Evolutionary conservation across 1,284 basidiomycete species (phyloP).

Genomic region (Tilletiopsis washingtonensis): DNA sequence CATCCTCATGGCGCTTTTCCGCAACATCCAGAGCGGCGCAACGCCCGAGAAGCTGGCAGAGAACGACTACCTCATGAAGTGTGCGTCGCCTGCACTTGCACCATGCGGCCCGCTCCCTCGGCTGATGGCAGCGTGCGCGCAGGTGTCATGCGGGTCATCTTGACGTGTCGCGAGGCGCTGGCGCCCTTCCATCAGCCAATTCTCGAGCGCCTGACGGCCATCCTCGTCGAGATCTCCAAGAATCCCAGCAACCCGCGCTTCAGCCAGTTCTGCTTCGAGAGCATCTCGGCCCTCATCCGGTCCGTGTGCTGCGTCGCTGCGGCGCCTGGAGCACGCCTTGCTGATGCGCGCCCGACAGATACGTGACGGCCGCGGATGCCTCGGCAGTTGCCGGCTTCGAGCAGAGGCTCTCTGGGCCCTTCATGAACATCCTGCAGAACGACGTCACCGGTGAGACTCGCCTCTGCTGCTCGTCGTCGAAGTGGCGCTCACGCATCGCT

Average conservation of each 20-base stretch:
- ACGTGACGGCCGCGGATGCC: slow-evolving; percentile 66
- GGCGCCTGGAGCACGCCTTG: not conserved
- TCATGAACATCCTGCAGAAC: slow-evolving; percentile 77
- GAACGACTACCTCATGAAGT: slow-evolving; percentile 97
- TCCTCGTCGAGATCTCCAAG: slow-evolving; percentile 78
- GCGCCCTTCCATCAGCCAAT: slow-evolving; percentile 62
- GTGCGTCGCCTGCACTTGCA: too few species aligned
- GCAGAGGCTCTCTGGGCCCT: slow-evolving; percentile 65
- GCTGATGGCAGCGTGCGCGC: too few species aligned
- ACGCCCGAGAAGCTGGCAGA: slow-evolving; percentile 91
- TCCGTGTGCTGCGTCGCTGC: slow-evolving; percentile 42
- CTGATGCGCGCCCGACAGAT: slow-evolving; percentile 47
- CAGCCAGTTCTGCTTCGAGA: slow-evolving; percentile 95
- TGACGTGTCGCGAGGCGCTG: slow-evolving; percentile 74
- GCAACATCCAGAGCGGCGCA: slow-evolving; percentile 70
- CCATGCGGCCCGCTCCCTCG: too few species aligned
- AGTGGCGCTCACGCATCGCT: not conserved
- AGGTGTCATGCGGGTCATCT: slow-evolving; percentile 86
- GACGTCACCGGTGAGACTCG: slow-evolving; percentile 60
- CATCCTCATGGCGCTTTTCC: slow-evolving; percentile 68
- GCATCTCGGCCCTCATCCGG: slow-evolving; percentile 82
- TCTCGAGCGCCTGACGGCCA: slow-evolving; percentile 67
- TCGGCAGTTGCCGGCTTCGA: slow-evolving; percentile 70
- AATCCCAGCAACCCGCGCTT: slow-evolving; percentile 97
- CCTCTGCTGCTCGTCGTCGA: not conserved